Base-by-base conservation (phyloP, 768 basidiomycete genomes). In the Rhodotorula taiwanensis region DNA sequence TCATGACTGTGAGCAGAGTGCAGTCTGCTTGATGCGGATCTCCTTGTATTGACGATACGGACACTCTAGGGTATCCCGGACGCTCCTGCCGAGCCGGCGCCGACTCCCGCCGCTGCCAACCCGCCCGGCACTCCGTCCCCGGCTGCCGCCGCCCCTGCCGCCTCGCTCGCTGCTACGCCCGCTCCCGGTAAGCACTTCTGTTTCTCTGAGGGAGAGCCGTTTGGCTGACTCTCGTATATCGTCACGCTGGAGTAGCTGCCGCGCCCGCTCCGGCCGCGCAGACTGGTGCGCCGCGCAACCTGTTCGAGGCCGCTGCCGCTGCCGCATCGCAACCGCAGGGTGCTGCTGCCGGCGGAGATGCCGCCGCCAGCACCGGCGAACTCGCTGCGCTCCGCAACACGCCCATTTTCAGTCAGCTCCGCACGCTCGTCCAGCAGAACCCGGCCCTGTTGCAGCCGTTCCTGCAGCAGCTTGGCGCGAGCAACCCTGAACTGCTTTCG, bases 401-500 rank as follows among this genome's bases (percentile, higher is more conserved):
- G 66, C 84, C 86, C 1, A 82, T 86, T 74, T 79, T 94, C 28
- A 80, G 80, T 45, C 85, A 88, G 69, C 75, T 97, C 39, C 85
- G 89, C 39, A 78, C 87, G 60, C 75, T 88, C 67, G 81, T 90
- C 51, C 77, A 77, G 45, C 80, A 86, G 65, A 92, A 98, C 73
- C 94, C 94, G 0, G 83, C 79, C 11, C 69, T 87, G 52, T 74
- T 89, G 42, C 92, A 92, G 74, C 82, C 85, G 0, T 61, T 95
- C 54, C 79, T 98, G 43, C 91, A 97, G 74, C 88, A 92, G 74
- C 80, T 98, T 55, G 83, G 83, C 3, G 72, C 76, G 15, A 76
- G 77, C 52, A 91, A 97, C 76, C 94, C 94, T 0, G 80, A 79
- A 25, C 78, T 97, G 43, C 87, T 84, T 0, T 82, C 86, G 65